A percentile compares a stretch with the other conserved stretches of the same genome.
Conservation (phyloP, 75 land plant genomes). For the Azolla pinnata region DNA sequence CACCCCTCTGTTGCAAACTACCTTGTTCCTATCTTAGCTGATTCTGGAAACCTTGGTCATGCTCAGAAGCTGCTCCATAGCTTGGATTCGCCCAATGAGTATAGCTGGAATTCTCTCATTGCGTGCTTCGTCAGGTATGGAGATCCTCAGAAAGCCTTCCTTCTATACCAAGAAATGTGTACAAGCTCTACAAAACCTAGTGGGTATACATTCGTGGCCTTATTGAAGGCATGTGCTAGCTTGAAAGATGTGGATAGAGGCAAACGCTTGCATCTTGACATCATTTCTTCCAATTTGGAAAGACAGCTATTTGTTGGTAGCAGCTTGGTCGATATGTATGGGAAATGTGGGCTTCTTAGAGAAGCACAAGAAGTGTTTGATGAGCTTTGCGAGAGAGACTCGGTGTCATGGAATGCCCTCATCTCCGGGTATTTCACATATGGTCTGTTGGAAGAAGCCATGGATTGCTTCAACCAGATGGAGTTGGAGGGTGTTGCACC, state of each 20-base stretch:
- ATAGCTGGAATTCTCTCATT: slow-evolving; percentile 35
- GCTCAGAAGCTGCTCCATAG: slow-evolving; percentile 33
- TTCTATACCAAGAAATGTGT: background rate
- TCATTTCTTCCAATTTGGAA: background rate
- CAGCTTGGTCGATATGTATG: slow-evolving; percentile 11
- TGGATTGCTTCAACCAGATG: slow-evolving; percentile 10
- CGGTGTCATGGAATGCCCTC: slow-evolving; percentile 29
- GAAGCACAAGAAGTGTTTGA: slow-evolving; percentile 21
- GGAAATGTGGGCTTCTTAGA: slow-evolving; percentile 2
- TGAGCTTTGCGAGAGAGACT: slow-evolving; percentile 17
- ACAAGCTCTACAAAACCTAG: background rate
- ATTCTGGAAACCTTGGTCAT: slow-evolving; percentile 16
- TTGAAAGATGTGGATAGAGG: background rate
- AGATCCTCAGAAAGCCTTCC: background rate
- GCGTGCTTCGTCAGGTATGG: slow-evolving; percentile 13
- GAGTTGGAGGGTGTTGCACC: background rate
- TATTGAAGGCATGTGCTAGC: background rate
- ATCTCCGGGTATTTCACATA: slow-evolving; percentile 23
- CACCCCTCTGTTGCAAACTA: background rate
- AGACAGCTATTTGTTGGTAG: background rate
- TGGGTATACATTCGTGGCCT: background rate
- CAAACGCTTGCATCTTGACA: background rate
- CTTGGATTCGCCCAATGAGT: slow-evolving; percentile 23
- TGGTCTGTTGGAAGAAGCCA: slow-evolving; percentile 13
- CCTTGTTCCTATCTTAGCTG: slow-evolving; percentile 13